Evolutionary conservation across 371 early-diverging fungal genomes (phyloP), one percentile per base, ranked within the genome.

Genomic region (Mortierella sp.): DNA sequence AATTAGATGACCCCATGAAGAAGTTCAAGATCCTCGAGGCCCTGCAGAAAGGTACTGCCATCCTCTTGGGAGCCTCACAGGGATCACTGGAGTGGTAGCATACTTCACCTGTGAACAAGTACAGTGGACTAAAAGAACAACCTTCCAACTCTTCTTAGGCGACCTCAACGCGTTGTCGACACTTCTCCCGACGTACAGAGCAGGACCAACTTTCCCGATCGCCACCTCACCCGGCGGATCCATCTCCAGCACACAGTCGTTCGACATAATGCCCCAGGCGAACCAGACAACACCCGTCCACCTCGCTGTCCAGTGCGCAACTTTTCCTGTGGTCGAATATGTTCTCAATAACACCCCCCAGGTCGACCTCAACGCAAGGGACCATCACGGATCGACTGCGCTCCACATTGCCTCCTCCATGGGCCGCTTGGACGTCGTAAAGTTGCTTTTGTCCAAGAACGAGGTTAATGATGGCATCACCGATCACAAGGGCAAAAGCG

Each of bases 321-420:
- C 75, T 60, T 86, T 72, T 35, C 58, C 79, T 8, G 80, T 86
- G 12, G 43, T 86, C 43, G 86, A 86, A 65, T 86, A 82, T 54
- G 82, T 82, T 24, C 24, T 86, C 76, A 79, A 81, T 70, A 86
- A 77, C 18, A 71, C 86, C 7, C 80, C 80, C n/a, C 83, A 76
- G 32, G 77, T 88, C 49, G 87, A 89, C 63, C 75, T 91, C 38
- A 90, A 90, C 78, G 85, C 88, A 44, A 78, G 84, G 24, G 94
- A 94, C 76, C 78, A 77, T 55, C 81, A 90, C 38, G 94, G 94
- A 18, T 91, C 90, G 75, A 94, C 95, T 0, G 89, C 93, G 24
- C 85, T 94, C 54, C 95, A 94, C 71, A 80, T 90, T 74, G 95
- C 94, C 0, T 86, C 93, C 58, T 90, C 90, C 78, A 85, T 89